Conservation (phyloP, 768 basidiomycete genomes). For the Zangia roseola region DNA sequence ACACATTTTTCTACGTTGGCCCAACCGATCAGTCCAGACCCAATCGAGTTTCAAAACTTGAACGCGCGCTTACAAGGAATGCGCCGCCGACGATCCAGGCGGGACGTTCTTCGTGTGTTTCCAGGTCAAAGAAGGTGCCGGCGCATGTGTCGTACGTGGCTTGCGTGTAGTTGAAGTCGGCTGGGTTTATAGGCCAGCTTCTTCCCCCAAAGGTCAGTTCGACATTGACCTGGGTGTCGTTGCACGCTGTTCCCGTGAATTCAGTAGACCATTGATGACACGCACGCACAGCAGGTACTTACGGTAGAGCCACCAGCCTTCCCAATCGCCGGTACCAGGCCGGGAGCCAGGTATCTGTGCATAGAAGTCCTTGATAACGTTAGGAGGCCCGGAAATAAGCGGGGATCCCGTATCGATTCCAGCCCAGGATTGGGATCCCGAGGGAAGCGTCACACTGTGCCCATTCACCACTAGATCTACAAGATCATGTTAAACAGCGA, state of each 20-base stretch:
- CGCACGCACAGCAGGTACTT: slow-evolving; percentile 12
- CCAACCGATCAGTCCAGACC: slow-evolving; percentile 2
- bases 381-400: slow-evolving; percentile 78
- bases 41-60: neutral
- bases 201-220: slow-evolving; percentile 71
- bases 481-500: neutral
- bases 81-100: slow-evolving; percentile 96
- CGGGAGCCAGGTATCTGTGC: slow-evolving; percentile 68
- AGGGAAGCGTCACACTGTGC: slow-evolving; percentile 43
- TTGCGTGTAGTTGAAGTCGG: too few species aligned
- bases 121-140: too few species aligned
- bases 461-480: slow-evolving; percentile 65
- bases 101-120: too few species aligned
- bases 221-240: slow-evolving; percentile 59
- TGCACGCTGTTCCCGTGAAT: slow-evolving; percentile 57
- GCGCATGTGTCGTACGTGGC: too few species aligned
- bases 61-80: slow-evolving; percentile 50
- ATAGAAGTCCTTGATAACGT: slow-evolving; percentile 59
- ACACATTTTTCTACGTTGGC: slow-evolving; percentile 84
- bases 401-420: slow-evolving; percentile 99
- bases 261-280: too few species aligned
- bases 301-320: slow-evolving; percentile 91
- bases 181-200: slow-evolving; percentile 74
- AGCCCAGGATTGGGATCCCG: slow-evolving; percentile 52
- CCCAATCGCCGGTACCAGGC: slow-evolving; percentile 60